Evolutionary conservation across 1,139 yeast genomes (phyloP).

Genomic region (Hyphopichia fennica): DNA sequence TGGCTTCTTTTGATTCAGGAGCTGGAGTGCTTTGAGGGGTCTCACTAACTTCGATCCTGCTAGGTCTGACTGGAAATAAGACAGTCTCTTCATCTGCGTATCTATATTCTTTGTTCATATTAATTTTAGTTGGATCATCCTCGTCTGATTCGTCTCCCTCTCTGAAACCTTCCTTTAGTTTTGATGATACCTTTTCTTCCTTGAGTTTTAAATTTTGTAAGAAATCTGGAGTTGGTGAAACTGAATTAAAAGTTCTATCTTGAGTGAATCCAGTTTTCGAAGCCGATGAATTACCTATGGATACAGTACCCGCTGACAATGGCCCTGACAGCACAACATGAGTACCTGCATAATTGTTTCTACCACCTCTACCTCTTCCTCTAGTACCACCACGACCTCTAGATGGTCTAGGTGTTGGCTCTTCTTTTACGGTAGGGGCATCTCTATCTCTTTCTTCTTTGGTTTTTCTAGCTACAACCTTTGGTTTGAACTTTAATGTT

Average conservation of each 20-base stretch:
- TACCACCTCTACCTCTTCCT: slow-evolving; percentile 34
- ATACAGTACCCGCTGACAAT: slow-evolving; percentile 63
- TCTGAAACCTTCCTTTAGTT: slow-evolving; percentile 13
- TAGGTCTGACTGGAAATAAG: slow-evolving; percentile 47
- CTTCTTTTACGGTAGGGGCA: slow-evolving; percentile 56
- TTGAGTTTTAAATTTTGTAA: slow-evolving; percentile 38
- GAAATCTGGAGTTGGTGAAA: slow-evolving; percentile 38
- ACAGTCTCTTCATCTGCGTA: slow-evolving; percentile 49
- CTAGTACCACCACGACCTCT: slow-evolving; percentile 26
- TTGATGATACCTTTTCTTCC: slow-evolving; percentile 13
- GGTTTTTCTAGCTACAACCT: slow-evolving; percentile 75
- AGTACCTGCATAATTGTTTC: slow-evolving; percentile 58
- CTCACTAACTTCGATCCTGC: slow-evolving; percentile 17
- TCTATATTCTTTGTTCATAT: slow-evolving; percentile 61
- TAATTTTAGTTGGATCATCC: slow-evolving; percentile 47
- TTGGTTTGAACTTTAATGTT: slow-evolving; percentile 72
- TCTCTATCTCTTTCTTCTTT: slow-evolving; percentile 81
- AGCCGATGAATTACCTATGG: slow-evolving; percentile 37
- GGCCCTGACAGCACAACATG: slow-evolving; percentile 74
- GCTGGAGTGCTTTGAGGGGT: slow-evolving; percentile 9
- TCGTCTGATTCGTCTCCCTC: slow-evolving; percentile 35
- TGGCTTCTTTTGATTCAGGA: slow-evolving; percentile 6
- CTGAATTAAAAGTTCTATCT: slow-evolving; percentile 24
- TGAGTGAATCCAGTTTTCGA: slow-evolving; percentile 25
- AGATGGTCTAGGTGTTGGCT: slow-evolving; percentile 15